Conservation (phyloP, 2,329 filamentous ascomycete genomes). For the Hansfordia pulvinata region DNA sequence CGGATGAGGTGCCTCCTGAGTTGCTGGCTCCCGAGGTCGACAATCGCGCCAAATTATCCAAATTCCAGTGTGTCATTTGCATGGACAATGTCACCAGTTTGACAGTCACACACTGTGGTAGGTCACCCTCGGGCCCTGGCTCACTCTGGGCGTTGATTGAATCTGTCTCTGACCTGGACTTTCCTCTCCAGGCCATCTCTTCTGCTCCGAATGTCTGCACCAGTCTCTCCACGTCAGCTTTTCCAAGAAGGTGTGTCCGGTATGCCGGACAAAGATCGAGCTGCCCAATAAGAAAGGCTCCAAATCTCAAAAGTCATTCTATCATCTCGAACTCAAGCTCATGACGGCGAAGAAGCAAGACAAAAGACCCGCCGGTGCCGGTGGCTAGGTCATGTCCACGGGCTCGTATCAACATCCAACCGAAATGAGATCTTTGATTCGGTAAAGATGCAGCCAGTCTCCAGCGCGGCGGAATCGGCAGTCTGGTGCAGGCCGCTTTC, state of each 20-base stretch:
- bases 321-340: slow-evolving; percentile 48
- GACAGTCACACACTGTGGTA: slow-evolving; percentile 55
- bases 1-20: slow-evolving; percentile 27
- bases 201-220: slow-evolving; percentile 49
- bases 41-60: slow-evolving; percentile 35
- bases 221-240: slow-evolving; percentile 42
- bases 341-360: slow-evolving; percentile 42
- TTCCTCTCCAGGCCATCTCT: slow-evolving; percentile 40
- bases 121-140: too few species aligned
- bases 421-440: too few species aligned
- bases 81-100: slow-evolving; percentile 46
- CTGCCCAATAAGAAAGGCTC: slow-evolving; percentile 24
- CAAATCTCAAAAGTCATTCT: slow-evolving; percentile 34
- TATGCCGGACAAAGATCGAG: slow-evolving; percentile 48
- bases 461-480: too few species aligned
- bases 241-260: slow-evolving; percentile 45
- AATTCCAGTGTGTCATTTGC: slow-evolving; percentile 54
- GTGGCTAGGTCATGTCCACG: too few species aligned
- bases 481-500: too few species aligned
- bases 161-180: slow-evolving; percentile 5
- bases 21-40: slow-evolving; percentile 30
- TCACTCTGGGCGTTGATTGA: background rate
- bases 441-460: too few species aligned
- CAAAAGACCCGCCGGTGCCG: slow-evolving; percentile 20
- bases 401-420: too few species aligned